Evolutionary conservation across 768 basidiomycete species (phyloP).

Genomic region (Pleurotus sapidus): DNA sequence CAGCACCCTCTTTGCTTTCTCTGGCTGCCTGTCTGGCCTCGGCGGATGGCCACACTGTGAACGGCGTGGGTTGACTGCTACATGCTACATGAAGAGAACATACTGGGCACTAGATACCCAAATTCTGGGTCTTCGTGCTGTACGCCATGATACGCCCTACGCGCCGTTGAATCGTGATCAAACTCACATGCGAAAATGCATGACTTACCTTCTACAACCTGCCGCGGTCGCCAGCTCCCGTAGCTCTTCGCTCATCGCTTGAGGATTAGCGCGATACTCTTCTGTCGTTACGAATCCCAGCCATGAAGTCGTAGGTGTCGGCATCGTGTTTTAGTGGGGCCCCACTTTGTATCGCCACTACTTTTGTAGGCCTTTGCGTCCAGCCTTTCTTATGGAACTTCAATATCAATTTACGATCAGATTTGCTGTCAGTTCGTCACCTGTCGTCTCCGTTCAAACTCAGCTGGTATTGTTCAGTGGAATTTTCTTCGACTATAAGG

Average conservation of each 20-base stretch:
- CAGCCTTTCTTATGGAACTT: too few species aligned
- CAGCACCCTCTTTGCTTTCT: background rate
- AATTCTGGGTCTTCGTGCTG: conserved; percentile 1
- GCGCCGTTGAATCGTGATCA: too few species aligned
- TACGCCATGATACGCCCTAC: conserved; percentile 3
- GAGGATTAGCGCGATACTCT: background rate
- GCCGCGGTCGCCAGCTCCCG: background rate
- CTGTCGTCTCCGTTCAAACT: too few species aligned
- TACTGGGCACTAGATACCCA: background rate
- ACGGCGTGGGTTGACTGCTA: background rate
- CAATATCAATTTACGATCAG: too few species aligned
- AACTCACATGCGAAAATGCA: too few species aligned
- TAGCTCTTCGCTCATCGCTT: background rate
- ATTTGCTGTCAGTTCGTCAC: too few species aligned
- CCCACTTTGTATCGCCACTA: too few species aligned
- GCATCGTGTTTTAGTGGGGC: background rate
- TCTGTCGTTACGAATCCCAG: background rate
- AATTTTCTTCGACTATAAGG: too few species aligned
- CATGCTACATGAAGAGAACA: background rate
- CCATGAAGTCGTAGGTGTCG: background rate
- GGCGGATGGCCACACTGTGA: background rate
- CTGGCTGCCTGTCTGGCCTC: background rate
- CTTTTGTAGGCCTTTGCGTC: too few species aligned
- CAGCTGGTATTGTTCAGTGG: too few species aligned
- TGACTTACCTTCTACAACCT: background rate